These are phyloP conservation scores for Amanita exitialis DNA, from an alignment of 768 basidiomycete genomes.

Conservation along the genomic window DNA sequence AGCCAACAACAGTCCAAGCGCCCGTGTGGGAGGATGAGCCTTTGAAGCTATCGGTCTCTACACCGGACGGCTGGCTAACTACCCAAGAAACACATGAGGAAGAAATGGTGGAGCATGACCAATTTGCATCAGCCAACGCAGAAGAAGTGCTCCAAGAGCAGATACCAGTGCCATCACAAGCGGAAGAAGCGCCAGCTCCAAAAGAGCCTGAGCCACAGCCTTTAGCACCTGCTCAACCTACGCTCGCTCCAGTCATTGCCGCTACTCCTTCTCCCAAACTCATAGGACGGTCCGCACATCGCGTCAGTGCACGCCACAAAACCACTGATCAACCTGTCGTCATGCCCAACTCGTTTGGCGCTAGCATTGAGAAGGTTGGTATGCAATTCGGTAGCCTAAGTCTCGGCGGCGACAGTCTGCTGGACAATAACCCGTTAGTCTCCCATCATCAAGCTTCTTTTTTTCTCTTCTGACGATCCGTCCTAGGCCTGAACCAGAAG, in stretches of 20 bases:
- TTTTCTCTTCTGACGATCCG: constrained; percentile 7
- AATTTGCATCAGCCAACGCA: constrained; percentile 10
- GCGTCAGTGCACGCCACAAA: constrained; percentile 57
- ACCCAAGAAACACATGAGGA: constrained; percentile 14
- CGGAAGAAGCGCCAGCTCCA: background rate
- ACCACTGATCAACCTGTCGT: constrained; percentile 71
- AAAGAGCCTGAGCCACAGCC: constrained; percentile 19
- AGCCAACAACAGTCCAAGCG: constrained; percentile 58
- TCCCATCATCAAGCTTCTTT: constrained; percentile 4
- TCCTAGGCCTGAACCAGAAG: constrained; percentile 23
- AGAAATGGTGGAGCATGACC: constrained; percentile 11
- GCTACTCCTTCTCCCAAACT: constrained; percentile 41
- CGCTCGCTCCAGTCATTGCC: constrained; percentile 23
- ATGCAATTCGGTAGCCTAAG: constrained; percentile 88
- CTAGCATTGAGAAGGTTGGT: constrained; percentile 65
- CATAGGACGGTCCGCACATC: constrained; percentile 47
- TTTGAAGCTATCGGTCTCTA: constrained; percentile 20
- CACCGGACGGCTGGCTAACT: constrained; percentile 25
- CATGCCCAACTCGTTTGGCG: constrained; percentile 61
- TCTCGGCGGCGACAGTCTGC: constrained; percentile 56
- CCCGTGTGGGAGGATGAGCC: constrained; percentile 70
- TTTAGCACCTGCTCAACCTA: constrained; percentile 16
- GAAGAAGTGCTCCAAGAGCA: background rate
- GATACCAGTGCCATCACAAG: background rate
- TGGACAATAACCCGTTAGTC: constrained; percentile 45